Conservation (phyloP, 495 filamentous ascomycete genomes). For the Chaetomium tenue region DNA sequence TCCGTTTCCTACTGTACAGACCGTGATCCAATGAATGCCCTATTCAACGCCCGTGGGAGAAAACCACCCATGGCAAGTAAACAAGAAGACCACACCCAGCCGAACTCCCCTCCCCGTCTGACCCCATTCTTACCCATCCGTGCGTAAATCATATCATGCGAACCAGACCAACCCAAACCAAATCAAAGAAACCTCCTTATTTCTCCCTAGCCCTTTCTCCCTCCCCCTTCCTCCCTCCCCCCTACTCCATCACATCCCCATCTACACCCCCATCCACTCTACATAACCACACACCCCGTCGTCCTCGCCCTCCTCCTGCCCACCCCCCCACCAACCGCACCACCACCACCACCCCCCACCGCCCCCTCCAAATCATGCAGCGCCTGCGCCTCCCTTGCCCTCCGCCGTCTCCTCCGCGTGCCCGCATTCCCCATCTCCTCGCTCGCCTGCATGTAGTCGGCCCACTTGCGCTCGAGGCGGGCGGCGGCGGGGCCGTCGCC, state of each 20-base stretch:
- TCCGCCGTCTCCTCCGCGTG: conserved; percentile 71
- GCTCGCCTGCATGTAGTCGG: conserved; percentile 85
- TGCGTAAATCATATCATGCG: not conserved
- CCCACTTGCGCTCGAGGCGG: conserved; percentile 85
- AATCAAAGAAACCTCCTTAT: conserved; percentile 35
- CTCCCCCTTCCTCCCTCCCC: not conserved
- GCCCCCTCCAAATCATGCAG: conserved; percentile 72
- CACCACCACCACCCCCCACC: conserved; percentile 27
- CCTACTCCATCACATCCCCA: not conserved
- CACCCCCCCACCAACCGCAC: conserved; percentile 22
- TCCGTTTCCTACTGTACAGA: too few relatives aligned
- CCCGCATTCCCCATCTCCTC: conserved; percentile 84
- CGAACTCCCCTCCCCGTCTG: not conserved
- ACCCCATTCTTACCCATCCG: not conserved
- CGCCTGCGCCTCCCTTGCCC: conserved; percentile 69
- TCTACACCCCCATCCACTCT: conserved; percentile 22
- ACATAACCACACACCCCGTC: conserved; percentile 58
- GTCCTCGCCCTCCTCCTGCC: conserved; percentile 55
- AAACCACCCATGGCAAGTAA: not conserved
- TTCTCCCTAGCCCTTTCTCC: conserved; percentile 54
- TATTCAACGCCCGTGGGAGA: too few relatives aligned
- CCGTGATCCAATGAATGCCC: too few relatives aligned
- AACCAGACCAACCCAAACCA: not conserved
- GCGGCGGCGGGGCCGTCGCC: conserved; percentile 69
- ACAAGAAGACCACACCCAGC: not conserved